Conservation (phyloP, 31 red algal species). For the Pterothamnion heteromorphum region DNA sequence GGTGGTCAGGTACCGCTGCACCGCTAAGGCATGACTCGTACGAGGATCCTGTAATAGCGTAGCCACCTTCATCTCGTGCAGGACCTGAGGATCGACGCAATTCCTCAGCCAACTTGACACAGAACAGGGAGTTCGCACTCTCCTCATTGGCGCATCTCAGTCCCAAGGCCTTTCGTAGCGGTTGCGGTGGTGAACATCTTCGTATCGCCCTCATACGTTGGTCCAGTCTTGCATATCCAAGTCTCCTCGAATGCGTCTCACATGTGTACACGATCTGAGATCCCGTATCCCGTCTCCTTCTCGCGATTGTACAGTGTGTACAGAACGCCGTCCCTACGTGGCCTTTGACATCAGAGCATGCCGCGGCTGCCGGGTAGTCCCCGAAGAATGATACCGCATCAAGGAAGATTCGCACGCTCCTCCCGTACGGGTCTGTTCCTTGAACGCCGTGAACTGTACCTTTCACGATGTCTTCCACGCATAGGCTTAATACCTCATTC, state of each 20-base stretch:
- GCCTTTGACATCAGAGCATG: not conserved
- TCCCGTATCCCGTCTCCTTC: not conserved
- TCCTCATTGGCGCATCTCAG: not conserved
- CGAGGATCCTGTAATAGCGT: not conserved
- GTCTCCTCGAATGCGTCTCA: not conserved
- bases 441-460: not conserved
- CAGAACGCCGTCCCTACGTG: not conserved
- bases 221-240: slow-evolving; percentile 1
- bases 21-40: not conserved
- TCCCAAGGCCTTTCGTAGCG: not conserved
- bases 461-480: not conserved
- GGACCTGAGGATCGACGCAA: not conserved
- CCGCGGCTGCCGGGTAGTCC: no score
- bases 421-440: not conserved
- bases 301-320: not conserved
- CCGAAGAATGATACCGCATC: not conserved
- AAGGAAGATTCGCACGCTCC: not conserved
- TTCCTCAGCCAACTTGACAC: not conserved
- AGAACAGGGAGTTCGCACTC: not conserved
- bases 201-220: not conserved
- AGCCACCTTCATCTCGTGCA: not conserved
- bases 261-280: not conserved
- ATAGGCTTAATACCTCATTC: slow-evolving; percentile 6
- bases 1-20: not conserved
- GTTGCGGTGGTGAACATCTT: not conserved